phyloP scores from a whole-genome alignment of 2,329 filamentous ascomycete genomes.

The Cladosporium halotolerans region DNA sequence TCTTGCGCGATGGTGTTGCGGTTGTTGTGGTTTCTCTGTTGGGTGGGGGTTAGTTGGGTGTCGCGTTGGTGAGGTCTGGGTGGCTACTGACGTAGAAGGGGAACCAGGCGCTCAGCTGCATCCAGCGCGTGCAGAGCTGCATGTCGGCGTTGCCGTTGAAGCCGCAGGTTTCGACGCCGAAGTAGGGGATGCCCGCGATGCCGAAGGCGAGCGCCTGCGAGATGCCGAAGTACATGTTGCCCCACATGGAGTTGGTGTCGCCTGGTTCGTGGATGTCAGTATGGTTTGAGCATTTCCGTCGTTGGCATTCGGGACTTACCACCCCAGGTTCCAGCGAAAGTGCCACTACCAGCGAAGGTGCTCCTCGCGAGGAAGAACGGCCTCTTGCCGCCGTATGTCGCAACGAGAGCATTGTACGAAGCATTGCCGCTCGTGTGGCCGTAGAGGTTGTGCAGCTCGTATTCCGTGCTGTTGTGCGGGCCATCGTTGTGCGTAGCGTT shows the following conservation, averaged over 20 bases:
- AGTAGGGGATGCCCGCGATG: conserved; percentile 21
- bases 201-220: conserved; percentile 19
- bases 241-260: conserved; percentile 66
- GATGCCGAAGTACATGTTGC: conserved; percentile 22
- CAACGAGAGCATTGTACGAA: conserved; percentile 30
- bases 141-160: conserved; percentile 21
- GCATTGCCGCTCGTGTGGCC: conserved; percentile 18
- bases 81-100: conserved; percentile 15
- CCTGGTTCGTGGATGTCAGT: conserved; percentile 16
- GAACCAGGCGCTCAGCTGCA: conserved; percentile 23
- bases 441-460: conserved; percentile 22
- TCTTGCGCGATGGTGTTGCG: conserved; percentile 24
- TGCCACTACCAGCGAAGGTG: conserved; percentile 69
- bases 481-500: conserved; percentile 22
- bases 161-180: conserved; percentile 22
- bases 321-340: conserved; percentile 64
- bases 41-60: background rate
- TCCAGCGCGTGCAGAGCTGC: conserved; percentile 20
- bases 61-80: background rate
- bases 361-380: conserved; percentile 78
- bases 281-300: background rate
- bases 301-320: background rate
- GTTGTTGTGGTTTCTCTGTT: conserved; percentile 22
- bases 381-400: conserved; percentile 57
- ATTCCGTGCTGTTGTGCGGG: conserved; percentile 21